These are phyloP conservation scores for Trametes elegans DNA, from an alignment of 768 basidiomycete genomes.

Conservation along the genomic window DNA sequence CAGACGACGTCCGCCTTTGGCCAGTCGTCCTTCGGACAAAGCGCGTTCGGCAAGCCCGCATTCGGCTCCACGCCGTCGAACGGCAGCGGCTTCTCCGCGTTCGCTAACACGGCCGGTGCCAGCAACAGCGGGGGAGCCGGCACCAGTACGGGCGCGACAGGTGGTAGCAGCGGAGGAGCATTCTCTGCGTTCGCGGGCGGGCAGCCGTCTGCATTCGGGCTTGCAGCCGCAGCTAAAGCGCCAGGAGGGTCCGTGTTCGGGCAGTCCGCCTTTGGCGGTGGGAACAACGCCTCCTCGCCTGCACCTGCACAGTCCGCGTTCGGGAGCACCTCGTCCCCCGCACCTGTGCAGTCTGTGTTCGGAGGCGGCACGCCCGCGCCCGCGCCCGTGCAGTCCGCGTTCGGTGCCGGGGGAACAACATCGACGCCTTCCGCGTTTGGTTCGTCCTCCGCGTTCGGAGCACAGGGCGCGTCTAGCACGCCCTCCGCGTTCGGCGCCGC, in stretches of 20 bases:
- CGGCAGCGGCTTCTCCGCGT: conserved; percentile 41
- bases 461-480: background rate
- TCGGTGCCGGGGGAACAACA: conserved; percentile 11
- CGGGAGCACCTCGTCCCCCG: conserved; percentile 1
- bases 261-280: conserved; percentile 19
- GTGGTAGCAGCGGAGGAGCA: conserved; percentile 15
- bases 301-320: conserved; percentile 19
- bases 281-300: conserved; percentile 13
- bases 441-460: conserved; percentile 7
- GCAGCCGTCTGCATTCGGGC: conserved; percentile 28
- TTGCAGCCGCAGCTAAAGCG: conserved; percentile 20
- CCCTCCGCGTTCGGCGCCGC: conserved; percentile 9
- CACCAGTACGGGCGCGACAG: background rate
- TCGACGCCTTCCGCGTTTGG: background rate
- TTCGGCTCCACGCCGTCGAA: conserved; percentile 5
- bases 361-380: background rate
- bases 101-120: conserved; percentile 23
- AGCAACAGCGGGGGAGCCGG: background rate
- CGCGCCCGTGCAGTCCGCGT: conserved; percentile 4
- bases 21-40: conserved; percentile 15
- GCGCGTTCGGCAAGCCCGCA: conserved; percentile 24
- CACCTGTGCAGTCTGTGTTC: conserved; percentile 16
- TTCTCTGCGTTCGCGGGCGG: conserved; percentile 31
- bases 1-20: no score
- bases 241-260: conserved; percentile 25